Base-by-base conservation (phyloP, 2,329 filamentous ascomycete species). In the Fusarium sp. region DNA sequence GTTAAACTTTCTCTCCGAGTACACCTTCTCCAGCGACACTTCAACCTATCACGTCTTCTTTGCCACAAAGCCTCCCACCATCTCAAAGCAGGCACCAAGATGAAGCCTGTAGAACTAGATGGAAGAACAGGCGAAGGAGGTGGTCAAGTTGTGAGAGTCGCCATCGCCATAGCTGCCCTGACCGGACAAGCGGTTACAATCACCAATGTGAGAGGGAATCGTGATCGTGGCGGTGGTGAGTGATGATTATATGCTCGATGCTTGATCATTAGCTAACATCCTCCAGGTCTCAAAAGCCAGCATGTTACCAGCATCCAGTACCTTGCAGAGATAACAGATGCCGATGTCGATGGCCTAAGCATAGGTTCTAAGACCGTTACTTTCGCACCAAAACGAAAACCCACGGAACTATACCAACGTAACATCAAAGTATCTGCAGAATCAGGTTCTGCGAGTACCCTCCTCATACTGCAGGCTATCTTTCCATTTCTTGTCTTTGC, bases 91-190 rank as follows among this genome's bases (percentile, higher is more conserved):
- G 47, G 41, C 45, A 53, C 49, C 20, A 69, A 32, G 23, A 75
- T 76, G 72, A 81, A 79, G 43, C 64, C 75, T 10, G 81, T 89
- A 25, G 79, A 82, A 55, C 76, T 90, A 3, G 87, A 89, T 69
- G 88, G 88, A 18, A 78, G 82, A 14, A 86, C 83, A 0, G 88
- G 88, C 2, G 88, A 90, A 73, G 89, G 89, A 7, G 89, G 88
- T 6, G 88, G 88, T 4, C 88, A 91, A 69, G 77, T 90, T 0
- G 84, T 90, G 1, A 80, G 89, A 45, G 79, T 89, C 3, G 87
- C 88, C 4, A 81, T 87, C 37, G 82, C 82, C 3, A 79, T 91
- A 9, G 84, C 88, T 13, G 85, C 88, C 2, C 81, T 90, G 28
- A 86, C 86, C 3, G 82, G 82, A 1, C 83, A 84, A 57, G 80